Evolutionary conservation across 345 rosid genomes (phyloP).

Genomic region (Eucalyptus marginata): DNA sequence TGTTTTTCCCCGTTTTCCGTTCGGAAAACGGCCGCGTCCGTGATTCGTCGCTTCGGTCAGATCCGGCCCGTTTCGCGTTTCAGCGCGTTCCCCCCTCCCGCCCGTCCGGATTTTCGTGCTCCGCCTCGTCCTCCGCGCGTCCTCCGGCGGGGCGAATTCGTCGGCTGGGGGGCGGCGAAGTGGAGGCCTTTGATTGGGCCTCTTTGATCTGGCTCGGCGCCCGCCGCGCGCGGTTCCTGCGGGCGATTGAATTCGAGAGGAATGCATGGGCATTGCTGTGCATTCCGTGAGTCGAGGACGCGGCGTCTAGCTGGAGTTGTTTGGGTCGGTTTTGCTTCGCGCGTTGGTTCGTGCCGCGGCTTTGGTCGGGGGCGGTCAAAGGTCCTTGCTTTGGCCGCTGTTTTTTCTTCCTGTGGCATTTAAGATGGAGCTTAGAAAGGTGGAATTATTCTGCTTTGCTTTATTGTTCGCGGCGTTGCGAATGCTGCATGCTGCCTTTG

Average conservation of each 20-base stretch:
- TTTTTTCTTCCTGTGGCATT: background rate
- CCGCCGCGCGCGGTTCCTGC: background rate
- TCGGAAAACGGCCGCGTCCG: background rate
- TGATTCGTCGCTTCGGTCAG: constrained; percentile 4
- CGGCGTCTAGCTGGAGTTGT: background rate
- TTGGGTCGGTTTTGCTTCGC: background rate
- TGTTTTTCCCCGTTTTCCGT: background rate
- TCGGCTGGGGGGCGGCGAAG: background rate
- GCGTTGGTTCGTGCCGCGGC: background rate
- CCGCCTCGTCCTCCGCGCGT: background rate
- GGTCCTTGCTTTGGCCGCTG: background rate
- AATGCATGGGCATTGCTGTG: constrained; percentile 9
- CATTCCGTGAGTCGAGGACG: background rate
- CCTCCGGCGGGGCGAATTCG: background rate
- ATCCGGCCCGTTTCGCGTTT: constrained; percentile 6
- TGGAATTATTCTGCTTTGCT: background rate
- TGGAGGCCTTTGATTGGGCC: background rate
- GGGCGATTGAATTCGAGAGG: constrained; percentile 2
- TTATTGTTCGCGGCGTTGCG: background rate
- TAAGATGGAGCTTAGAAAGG: background rate
- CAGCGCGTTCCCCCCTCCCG: background rate
- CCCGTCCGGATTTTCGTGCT: background rate
- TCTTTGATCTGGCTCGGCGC: background rate
- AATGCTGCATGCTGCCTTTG: background rate
- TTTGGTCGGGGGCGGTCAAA: background rate